Conservation (phyloP, 306 rosid species). For the Oemleria cerasiformis region DNA sequence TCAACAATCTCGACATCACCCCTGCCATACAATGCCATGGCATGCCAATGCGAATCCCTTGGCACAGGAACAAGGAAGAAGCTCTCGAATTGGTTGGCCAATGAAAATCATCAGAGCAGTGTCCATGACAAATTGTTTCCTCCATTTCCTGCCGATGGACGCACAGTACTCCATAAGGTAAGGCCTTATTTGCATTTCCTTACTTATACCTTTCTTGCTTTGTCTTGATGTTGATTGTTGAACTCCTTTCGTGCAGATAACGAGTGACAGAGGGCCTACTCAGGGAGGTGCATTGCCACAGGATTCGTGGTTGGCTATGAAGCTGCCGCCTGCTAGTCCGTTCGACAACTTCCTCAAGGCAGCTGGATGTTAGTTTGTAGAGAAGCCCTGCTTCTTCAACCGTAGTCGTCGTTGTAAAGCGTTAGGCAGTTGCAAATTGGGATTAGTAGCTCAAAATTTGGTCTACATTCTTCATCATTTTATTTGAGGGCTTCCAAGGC, state of each 20-base stretch:
- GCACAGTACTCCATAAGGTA: constrained; percentile 53
- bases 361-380: constrained; percentile 62
- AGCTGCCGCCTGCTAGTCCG: constrained; percentile 97
- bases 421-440: constrained; percentile 10
- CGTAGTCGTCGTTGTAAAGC: constrained; percentile 16
- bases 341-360: constrained; percentile 96
- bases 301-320: constrained; percentile 64
- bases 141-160: constrained; percentile 33
- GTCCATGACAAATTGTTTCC: constrained; percentile 35
- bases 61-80: constrained; percentile 88
- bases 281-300: constrained; percentile 32
- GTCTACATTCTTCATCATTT: not conserved
- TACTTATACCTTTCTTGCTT: too few species aligned
- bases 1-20: constrained; percentile 72
- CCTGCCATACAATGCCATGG: constrained; percentile 87
- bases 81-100: constrained; percentile 85
- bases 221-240: not conserved
- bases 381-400: not conserved
- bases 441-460: constrained; percentile 4
- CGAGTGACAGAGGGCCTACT: constrained; percentile 29
- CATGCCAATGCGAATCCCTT: constrained; percentile 92
- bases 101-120: constrained; percentile 52
- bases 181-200: not conserved
- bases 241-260: constrained; percentile 33
- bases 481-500: constrained; percentile 4